Evolutionary conservation across 106 monocot genomes (phyloP).

Genomic region (Gastrodia elata): DNA sequence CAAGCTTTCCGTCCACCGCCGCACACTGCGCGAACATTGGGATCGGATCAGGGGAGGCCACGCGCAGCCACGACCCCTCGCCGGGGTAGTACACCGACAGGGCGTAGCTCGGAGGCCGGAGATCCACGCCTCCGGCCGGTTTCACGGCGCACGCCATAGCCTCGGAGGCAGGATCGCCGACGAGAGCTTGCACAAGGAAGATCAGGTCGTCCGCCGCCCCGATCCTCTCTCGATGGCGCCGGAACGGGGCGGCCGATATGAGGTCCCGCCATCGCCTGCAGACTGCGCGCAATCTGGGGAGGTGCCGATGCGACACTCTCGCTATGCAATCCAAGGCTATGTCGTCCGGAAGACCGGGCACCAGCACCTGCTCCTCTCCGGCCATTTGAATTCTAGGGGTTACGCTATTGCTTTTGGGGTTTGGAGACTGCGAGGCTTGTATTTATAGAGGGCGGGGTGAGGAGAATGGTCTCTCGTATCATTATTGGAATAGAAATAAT

Average conservation of each 20-base stretch:
- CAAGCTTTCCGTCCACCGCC: constrained; percentile 3
- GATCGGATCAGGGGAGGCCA: background rate
- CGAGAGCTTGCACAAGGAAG: constrained; percentile 19
- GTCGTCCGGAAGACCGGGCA: constrained; percentile 29
- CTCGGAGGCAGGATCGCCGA: no score
- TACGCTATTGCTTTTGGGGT: no score
- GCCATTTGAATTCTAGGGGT: no score
- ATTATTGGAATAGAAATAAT: no score
- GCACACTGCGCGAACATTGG: background rate
- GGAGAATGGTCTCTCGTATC: no score
- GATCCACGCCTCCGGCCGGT: no score
- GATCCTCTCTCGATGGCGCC: constrained; percentile 12
- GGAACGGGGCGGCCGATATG: constrained; percentile 8
- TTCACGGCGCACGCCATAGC: no score
- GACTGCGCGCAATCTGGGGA: constrained; percentile 13
- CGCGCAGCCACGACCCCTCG: background rate
- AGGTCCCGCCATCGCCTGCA: constrained; percentile 21
- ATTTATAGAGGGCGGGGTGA: no score
- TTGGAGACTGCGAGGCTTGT: no score
- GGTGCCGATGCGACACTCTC: constrained; percentile 19
- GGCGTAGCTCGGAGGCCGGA: background rate
- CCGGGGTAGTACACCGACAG: background rate
- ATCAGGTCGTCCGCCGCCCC: constrained; percentile 21
- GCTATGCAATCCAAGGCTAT: constrained; percentile 25
- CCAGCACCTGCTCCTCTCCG: constrained; percentile 12